Conservation (phyloP, 176 grass and related monocot genomes). For the Oryza nivara region DNA sequence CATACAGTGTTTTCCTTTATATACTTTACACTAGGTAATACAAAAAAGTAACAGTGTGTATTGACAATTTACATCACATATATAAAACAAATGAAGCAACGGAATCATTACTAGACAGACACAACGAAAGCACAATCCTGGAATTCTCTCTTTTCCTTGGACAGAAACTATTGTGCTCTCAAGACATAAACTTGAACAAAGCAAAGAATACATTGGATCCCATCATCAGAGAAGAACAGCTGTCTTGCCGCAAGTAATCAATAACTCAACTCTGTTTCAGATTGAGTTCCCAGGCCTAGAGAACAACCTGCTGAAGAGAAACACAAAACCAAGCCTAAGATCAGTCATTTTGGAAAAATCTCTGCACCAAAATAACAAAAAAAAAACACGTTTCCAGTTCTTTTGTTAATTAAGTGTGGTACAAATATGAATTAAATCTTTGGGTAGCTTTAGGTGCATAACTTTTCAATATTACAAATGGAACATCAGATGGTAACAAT, state of each 20-base stretch:
- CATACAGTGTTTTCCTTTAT: not conserved
- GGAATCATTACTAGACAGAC: not conserved
- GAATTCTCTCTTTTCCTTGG: not conserved
- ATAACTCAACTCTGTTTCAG: not conserved
- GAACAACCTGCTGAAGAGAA: constrained; percentile 17
- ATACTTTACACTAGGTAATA: not conserved
- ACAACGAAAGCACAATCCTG: not conserved
- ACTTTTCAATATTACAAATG: not conserved
- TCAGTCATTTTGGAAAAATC: not conserved
- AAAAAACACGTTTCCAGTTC: not conserved
- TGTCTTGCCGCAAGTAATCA: not conserved
- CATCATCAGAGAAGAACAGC: constrained; percentile 23
- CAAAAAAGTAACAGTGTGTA: not conserved
- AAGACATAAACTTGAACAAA: not conserved
- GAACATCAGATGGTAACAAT: not conserved
- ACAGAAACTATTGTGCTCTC: not conserved
- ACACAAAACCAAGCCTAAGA: not conserved
- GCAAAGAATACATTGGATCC: not conserved
- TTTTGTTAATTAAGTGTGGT: not conserved
- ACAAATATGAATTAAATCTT: not conserved
- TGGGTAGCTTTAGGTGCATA: not conserved
- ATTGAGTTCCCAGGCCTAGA: not conserved
- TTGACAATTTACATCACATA: not conserved
- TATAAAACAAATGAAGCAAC: not conserved
- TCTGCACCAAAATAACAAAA: not conserved